Evolutionary conservation across 2,329 filamentous ascomycete genomes (phyloP), one percentile per base, ranked within the genome.

Genomic region (Xylaria sp.): DNA sequence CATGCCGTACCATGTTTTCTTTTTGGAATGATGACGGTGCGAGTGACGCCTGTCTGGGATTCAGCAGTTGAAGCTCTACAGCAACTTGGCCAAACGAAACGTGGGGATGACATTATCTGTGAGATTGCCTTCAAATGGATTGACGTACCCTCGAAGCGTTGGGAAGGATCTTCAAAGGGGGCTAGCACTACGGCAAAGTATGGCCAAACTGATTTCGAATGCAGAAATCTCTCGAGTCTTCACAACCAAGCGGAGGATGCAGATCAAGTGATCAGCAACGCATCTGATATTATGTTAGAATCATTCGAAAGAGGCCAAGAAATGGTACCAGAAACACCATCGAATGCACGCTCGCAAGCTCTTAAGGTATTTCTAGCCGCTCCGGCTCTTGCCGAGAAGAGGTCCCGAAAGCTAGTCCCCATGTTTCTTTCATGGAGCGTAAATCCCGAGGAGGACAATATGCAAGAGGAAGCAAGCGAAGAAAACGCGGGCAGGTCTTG

Each of bases 11-110:
- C 94, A 0, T 86, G 89, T 0, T 98, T 94, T 76, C 90, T 94
- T 75, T 97, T 98, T 75, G 96, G 96, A 58, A 87, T 98, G 80
- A 86, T 98, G 69, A 96, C 94, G 0, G 90, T 97, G 58, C 93
- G 92, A 73, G 85, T 98, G 72, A 88, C 94, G 0, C 94, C 94
- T 44, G 85, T 97, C 6, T 98, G 95, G 93, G 93, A 97, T 69
- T 93, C 97, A 75, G 88, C 93, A 0, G 89, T 91, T 60, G 87
- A 90, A 64, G 90, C 92, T 0, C 82, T 99, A 76, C 92, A 93
- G 76, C 86, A 91, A 61, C 90, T 99, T 63, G 88, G 90, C 23
- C 87, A 92, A 73, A 87, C 86, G 25, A 90, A 91, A 72, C 81
- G 83, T 48, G 94, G 93, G 25, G 94, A 98, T 77, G 89, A 91